Base-by-base conservation (phyloP, 2,329 filamentous ascomycete genomes). In the Aureobasidium sp. region DNA sequence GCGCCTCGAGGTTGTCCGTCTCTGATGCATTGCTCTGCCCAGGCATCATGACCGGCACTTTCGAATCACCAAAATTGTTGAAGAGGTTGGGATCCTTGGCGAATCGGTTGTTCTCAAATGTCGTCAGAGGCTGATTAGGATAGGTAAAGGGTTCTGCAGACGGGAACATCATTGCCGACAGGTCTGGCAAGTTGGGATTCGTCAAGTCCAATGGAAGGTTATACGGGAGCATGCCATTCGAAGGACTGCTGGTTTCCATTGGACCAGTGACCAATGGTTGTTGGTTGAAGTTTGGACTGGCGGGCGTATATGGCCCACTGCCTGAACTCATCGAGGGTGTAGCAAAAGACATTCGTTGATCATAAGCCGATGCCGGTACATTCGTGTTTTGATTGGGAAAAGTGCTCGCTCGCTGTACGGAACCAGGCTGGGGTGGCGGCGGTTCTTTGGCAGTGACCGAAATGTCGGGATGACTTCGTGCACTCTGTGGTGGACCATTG, bases 131-230 rank as follows among this genome's bases (percentile, higher is more conserved):
- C 65, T 90, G 87, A 67, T 87, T 90, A 0, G 88, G 88, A 67
- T 93, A 94, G 0, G 86, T 87, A 64, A 93, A 87, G 0, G 89
- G 88, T 67, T 93, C 88, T 35, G 83, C 81, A 0, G 87, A 87
- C 1, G 88, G 86, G 68, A 93, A 93, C 86, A 93, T 91, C 75
- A 92, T 84, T 3, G 85, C 84, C 61, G 86, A 86, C 7, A 92
- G 79, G 69, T 89, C 88, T 64, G 87, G 82, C 17, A 91, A 76
- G 9, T 73, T 75, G 3, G 76, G 73, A 60, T 75, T 77, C 27
- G 43, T 60, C 43, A 57, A 46, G 19, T 59, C 35, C 21, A 60
- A 25, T 10, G 42, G 35, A 4, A 63, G 31, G 46, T 60, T 29
- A 57, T 57, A 42, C 23, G 60, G 38, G 31, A 64, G 49, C 31